Base-by-base conservation (phyloP, 164 flowering plant genomes). In the Santalum album region DNA sequence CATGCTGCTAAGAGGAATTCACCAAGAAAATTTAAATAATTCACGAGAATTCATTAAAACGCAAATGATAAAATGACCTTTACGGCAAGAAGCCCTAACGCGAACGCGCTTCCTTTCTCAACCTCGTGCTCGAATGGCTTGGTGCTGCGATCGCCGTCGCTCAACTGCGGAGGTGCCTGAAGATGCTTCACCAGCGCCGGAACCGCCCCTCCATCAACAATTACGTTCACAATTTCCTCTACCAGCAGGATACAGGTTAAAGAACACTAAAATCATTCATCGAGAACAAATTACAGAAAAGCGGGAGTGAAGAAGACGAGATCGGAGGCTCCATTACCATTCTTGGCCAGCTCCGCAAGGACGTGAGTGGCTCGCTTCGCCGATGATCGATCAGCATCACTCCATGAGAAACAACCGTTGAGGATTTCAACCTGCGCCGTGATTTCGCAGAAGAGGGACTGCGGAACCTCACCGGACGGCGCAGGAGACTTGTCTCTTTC, bases 81-180 rank as follows among this genome's bases (percentile, higher is more conserved):
- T 1, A 89, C 85, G 24, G 96, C 90, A 20, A 89, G 89, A 53
- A 86, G 89, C 9, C 96, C 90, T 1, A 89, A 71, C 6, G 87
- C 89, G 55, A 89, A 89, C 11, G 95, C 95, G 51, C 89, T 73
- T 22, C 87, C 95, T 55, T 86, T 86, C 80, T 86, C 96, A 10
- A 89, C 96, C 61, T 89, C 96, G 29, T 83, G 91, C 75, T 86
- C 96, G 46, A 65, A 70, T 21, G 87, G 84, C 83, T 65, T 82
- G 45, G 48, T 29, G 21, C 50, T 61, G 19, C 49, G 65, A 23
- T 72, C 80, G 11, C 51, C 62, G 16, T 77, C 85, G 29, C 63
- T 49, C 1, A 7, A 27, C 24, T 20, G 35, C 20, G 78, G 75
- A 20, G 96, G 94, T 21, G 82, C 66, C 56, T 79, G 78, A 3